A percentile compares a stretch with the other conserved stretches of the same genome.
Evolutionary conservation across 805 yeast species (phyloP).

Genomic region (Candida oleophila): DNA sequence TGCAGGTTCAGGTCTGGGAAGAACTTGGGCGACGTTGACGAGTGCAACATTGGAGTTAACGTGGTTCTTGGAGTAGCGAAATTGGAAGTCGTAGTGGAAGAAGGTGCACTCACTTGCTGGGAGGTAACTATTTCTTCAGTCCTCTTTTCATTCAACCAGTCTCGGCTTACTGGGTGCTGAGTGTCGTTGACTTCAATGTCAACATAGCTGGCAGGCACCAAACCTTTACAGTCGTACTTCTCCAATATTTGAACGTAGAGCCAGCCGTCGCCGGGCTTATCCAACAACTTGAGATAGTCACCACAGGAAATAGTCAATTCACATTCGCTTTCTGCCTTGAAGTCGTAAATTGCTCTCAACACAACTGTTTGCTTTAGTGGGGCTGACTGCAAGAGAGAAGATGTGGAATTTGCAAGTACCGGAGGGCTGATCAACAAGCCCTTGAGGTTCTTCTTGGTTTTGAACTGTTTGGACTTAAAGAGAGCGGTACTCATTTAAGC

Average conservation of each 20-base stretch:
- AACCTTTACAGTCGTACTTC: constrained; percentile 16
- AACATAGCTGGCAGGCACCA: constrained; percentile 40
- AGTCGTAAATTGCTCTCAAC: constrained; percentile 30
- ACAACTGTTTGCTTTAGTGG: constrained; percentile 18
- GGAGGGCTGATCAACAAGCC: constrained; percentile 27
- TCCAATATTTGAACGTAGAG: constrained; percentile 23
- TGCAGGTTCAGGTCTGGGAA: neutral
- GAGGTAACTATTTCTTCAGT: neutral
- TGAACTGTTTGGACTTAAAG: constrained; percentile 22
- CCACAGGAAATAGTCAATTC: constrained; percentile 27
- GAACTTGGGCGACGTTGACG: neutral
- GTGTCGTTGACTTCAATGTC: constrained; percentile 39
- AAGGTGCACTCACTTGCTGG: neutral
- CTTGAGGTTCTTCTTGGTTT: constrained; percentile 25
- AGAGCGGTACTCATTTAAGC: constrained; percentile 20
- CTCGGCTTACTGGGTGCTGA: constrained; percentile 27
- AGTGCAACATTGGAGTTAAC: neutral
- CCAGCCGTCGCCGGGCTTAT: constrained; percentile 43
- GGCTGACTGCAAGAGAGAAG: constrained; percentile 5
- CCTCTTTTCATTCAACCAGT: constrained; percentile 28
- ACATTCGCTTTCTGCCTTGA: constrained; percentile 22
- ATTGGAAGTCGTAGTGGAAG: neutral
- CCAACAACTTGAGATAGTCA: constrained; percentile 31
- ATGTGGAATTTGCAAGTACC: constrained; percentile 7
- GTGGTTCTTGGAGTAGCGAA: neutral